Evolutionary conservation across 805 yeast species (phyloP), one percentile per base, ranked within the genome.

Genomic region (Kazachstania viticola): DNA sequence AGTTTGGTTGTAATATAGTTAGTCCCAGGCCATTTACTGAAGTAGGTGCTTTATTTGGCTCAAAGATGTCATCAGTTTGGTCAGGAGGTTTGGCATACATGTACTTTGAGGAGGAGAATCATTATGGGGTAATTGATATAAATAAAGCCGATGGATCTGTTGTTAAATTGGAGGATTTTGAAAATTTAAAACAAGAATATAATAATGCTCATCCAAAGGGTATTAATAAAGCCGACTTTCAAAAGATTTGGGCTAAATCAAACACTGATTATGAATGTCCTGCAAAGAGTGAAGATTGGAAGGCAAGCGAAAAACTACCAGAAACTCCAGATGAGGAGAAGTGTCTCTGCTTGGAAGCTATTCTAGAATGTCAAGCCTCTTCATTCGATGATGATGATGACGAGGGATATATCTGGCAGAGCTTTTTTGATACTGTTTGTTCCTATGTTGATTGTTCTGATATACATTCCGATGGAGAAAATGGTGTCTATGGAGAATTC

Each of bases 31-130:
- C 67, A 27, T 80, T 80, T 64, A 66, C 75, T 17, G 88, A 80
- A 56, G 75, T 80, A 33, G 71, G 62, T 21, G 71, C 82, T 30
- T 51, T 80, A 15, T 80, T 67, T 62, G 66, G 79, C 22, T 58
- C 62, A 26, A 65, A 75, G 28, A 80, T 80, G 93, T 71, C 82
- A 19, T 71, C 65, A 42, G 75, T 76, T 29, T 80, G 91, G 91
- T 79, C 88, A 27, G 91, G 93, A 44, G 93, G 88, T 46, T 70
- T 80, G 49, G 88, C 73, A 18, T 80, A 79, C 62, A 77, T 79
- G 88, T 80, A 75, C 60, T 80, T 74, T 61, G 73, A 80, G 58
- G 88, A 80, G 58, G 71, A 65, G 38, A 79, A 79, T 58, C 57
- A 75, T 45, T 79, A 76, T 49, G 88, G 93, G 45, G 73, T 79